A percentile compares a stretch with the other conserved stretches of the same genome.
These are phyloP conservation scores for Letharia columbiana DNA, from an alignment of 495 filamentous ascomycete species.

Conservation along the genomic window DNA sequence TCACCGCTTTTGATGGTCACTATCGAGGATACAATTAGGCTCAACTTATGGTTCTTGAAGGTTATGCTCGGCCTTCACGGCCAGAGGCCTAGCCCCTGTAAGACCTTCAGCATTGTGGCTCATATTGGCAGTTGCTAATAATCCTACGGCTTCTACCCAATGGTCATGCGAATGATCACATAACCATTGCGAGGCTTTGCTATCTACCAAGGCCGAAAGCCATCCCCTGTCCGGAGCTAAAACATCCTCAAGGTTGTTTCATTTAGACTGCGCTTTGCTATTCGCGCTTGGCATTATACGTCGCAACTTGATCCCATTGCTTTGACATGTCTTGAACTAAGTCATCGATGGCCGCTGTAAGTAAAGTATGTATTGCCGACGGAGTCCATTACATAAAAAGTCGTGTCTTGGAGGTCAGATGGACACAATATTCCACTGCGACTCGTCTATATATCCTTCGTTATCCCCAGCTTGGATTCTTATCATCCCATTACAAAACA, in stretches of 20 bases:
- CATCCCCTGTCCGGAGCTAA: background rate
- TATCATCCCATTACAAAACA: background rate
- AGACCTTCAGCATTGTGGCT: background rate
- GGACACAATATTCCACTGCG: background rate
- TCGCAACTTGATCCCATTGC: background rate
- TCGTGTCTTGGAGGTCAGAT: background rate
- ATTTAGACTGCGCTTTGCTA: background rate
- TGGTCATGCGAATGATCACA: background rate
- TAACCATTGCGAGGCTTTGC: background rate
- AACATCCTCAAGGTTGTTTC: slow-evolving; percentile 3
- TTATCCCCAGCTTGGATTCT: background rate
- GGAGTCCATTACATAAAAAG: background rate
- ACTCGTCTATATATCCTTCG: background rate
- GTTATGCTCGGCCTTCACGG: background rate
- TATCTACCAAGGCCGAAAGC: background rate
- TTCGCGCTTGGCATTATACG: background rate
- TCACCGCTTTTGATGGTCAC: background rate
- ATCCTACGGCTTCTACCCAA: background rate
- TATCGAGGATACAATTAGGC: background rate
- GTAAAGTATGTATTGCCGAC: background rate
- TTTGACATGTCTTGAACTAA: background rate
- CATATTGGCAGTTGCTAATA: background rate
- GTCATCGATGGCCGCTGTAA: background rate
- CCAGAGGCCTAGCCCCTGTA: background rate
- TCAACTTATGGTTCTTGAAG: background rate